These are phyloP conservation scores for Hyphopichia wangnamkhiaoensis DNA, from an alignment of 1,139 yeast species.

Conservation along the genomic window DNA sequence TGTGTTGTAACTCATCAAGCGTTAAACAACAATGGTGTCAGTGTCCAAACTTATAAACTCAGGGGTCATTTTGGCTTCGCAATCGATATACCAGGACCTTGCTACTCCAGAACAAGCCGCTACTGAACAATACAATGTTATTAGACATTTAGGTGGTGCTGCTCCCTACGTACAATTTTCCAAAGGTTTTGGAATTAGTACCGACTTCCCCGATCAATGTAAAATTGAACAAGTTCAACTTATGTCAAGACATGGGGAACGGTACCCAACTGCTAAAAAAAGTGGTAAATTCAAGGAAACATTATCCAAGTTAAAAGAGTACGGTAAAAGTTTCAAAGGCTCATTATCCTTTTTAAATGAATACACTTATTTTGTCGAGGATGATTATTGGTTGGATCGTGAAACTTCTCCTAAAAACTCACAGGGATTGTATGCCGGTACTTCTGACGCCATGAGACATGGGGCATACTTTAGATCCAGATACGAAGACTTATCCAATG, in stretches of 20 bases:
- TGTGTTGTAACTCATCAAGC: no score
- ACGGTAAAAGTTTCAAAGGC: slow-evolving; percentile 20
- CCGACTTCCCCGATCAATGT: slow-evolving; percentile 33
- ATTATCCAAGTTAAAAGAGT: slow-evolving; percentile 20
- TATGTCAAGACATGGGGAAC: slow-evolving; percentile 38
- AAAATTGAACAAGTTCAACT: slow-evolving; percentile 37
- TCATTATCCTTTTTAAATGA: slow-evolving; percentile 27
- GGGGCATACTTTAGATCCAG: slow-evolving; percentile 33
- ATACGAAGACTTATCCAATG: slow-evolving; percentile 25
- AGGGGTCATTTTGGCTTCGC: slow-evolving; percentile 29
- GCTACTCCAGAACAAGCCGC: slow-evolving; percentile 39
- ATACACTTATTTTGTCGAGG: slow-evolving; percentile 27
- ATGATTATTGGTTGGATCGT: slow-evolving; percentile 25
- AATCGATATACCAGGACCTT: slow-evolving; percentile 24
- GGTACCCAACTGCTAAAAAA: slow-evolving; percentile 30
- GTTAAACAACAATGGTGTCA: slow-evolving; percentile 31
- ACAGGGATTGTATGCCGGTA: slow-evolving; percentile 25
- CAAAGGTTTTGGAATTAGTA: slow-evolving; percentile 33
- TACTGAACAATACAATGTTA: slow-evolving; percentile 39
- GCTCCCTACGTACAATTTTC: slow-evolving; percentile 37
- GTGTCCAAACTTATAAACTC: slow-evolving; percentile 27
- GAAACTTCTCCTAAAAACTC: slow-evolving; percentile 26
- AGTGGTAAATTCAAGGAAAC: slow-evolving; percentile 24
- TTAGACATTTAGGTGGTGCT: slow-evolving; percentile 35
- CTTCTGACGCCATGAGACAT: slow-evolving; percentile 25